These are phyloP conservation scores for Shiraia bambusicola DNA, from an alignment of 2,329 filamentous ascomycete genomes.

Conservation along the genomic window DNA sequence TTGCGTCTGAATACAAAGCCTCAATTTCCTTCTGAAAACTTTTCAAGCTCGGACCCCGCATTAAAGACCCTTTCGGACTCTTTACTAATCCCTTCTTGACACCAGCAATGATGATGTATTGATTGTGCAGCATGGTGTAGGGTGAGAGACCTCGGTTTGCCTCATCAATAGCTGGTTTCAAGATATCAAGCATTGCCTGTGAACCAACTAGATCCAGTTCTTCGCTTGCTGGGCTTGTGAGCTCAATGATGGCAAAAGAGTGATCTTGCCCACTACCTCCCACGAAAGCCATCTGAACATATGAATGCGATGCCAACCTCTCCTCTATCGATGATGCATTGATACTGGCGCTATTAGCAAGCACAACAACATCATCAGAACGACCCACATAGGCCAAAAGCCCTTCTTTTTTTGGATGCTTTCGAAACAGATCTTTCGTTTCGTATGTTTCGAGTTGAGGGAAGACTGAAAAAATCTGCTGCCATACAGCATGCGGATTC, in stretches of 20 bases:
- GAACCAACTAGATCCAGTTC: not conserved
- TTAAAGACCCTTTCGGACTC: not conserved
- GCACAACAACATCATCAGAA: slow-evolving; percentile 53
- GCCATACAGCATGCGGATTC: slow-evolving; percentile 3
- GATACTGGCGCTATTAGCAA: slow-evolving; percentile 55
- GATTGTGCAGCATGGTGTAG: not conserved
- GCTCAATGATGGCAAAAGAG: slow-evolving; percentile 10
- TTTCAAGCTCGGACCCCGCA: slow-evolving; percentile 1
- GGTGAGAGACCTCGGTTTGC: slow-evolving; percentile 1
- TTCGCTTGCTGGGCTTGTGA: not conserved
- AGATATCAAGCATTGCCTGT: not conserved
- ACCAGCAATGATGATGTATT: slow-evolving; percentile 1
- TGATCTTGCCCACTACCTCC: slow-evolving; percentile 5
- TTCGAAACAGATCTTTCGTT: slow-evolving; percentile 21
- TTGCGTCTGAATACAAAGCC: not conserved
- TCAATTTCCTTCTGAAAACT: not conserved
- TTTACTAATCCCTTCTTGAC: slow-evolving; percentile 1
- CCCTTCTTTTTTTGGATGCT: slow-evolving; percentile 2
- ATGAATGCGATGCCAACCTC: not conserved
- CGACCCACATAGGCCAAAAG: slow-evolving; percentile 20
- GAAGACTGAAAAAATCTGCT: slow-evolving; percentile 23
- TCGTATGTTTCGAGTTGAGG: slow-evolving; percentile 19
- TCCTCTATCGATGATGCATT: slow-evolving; percentile 2
- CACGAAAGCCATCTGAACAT: slow-evolving; percentile 4
- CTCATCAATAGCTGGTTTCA: not conserved